Conservation (phyloP, 2,329 filamentous ascomycete genomes). For the Colletotrichum spaethianum region DNA sequence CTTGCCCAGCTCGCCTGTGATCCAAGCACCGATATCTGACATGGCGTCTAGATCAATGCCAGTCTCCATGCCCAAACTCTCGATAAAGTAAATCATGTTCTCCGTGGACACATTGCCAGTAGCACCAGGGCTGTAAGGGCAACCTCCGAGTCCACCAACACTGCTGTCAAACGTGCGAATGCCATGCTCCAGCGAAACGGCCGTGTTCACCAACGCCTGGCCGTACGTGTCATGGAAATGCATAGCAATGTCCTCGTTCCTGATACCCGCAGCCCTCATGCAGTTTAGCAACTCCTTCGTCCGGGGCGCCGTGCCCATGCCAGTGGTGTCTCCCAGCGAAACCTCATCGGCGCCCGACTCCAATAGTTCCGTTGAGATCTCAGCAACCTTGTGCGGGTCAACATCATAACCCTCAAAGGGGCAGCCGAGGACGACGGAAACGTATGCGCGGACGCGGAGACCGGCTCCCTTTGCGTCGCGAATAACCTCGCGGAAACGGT, state of each 20-base stretch:
- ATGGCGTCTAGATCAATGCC: conserved; percentile 79
- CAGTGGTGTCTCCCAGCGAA: conserved; percentile 90
- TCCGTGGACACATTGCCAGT: conserved; percentile 91
- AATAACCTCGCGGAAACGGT: conserved; percentile 80
- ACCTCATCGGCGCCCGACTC: conserved; percentile 94
- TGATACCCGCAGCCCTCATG: conserved; percentile 76
- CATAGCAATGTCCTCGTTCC: conserved; percentile 80
- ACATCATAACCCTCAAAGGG: conserved; percentile 80
- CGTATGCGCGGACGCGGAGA: conserved; percentile 81
- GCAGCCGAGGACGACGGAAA: conserved; percentile 86
- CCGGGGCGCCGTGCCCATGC: conserved; percentile 86
- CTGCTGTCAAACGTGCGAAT: conserved; percentile 85
- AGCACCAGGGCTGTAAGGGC: conserved; percentile 87
- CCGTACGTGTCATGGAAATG: conserved; percentile 94
- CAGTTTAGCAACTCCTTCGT: conserved; percentile 76
- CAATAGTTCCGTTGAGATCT: conserved; percentile 78
- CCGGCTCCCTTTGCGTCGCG: conserved; percentile 74
- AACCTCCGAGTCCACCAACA: conserved; percentile 86
- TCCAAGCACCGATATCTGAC: conserved; percentile 80
- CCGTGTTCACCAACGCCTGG: conserved; percentile 86
- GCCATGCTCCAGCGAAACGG: conserved; percentile 82
- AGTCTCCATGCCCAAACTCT: conserved; percentile 81
- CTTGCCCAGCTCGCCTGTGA: conserved; percentile 74
- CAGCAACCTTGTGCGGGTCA: conserved; percentile 73
- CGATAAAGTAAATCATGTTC: conserved; percentile 84